A percentile compares a stretch with the other conserved stretches of the same genome.
phyloP scores from a whole-genome alignment of 192 early-diverging fungal genomes.

The Dissophora globulifera region DNA sequence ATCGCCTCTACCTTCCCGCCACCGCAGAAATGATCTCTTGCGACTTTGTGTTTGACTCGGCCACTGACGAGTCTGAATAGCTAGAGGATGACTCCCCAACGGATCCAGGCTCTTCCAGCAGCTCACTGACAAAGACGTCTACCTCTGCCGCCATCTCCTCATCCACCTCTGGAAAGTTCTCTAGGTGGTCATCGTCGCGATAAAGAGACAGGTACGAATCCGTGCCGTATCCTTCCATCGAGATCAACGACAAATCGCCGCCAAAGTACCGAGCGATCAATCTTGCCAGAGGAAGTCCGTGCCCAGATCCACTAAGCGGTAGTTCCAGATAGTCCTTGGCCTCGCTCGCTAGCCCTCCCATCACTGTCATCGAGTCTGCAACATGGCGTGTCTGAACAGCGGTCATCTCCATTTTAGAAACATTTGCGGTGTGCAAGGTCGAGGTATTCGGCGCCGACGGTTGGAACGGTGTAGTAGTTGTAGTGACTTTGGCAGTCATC shows the following conservation, averaged over 20 bases:
- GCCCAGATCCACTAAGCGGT: conserved; percentile 36
- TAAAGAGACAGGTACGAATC: conserved; percentile 65
- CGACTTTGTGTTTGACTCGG: too few relatives aligned
- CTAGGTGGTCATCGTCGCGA: conserved; percentile 51
- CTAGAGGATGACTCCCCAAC: background rate
- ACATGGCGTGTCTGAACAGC: background rate
- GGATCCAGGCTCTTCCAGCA: conserved; percentile 24
- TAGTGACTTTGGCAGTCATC: conserved; percentile 5
- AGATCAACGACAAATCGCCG: conserved; percentile 71
- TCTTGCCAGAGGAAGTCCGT: conserved; percentile 63
- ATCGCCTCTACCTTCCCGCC: too few relatives aligned
- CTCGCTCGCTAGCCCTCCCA: conserved; percentile 41
- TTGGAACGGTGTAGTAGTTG: conserved; percentile 28
- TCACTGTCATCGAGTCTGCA: conserved; percentile 42
- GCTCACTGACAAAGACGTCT: conserved; percentile 45
- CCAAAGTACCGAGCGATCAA: conserved; percentile 74
- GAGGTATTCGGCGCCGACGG: conserved; percentile 15
- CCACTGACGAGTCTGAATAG: background rate
- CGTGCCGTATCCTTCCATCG: conserved; percentile 75
- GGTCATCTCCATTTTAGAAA: background rate
- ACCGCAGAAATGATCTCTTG: too few relatives aligned
- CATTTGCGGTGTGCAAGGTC: conserved; percentile 6
- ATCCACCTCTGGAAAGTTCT: conserved; percentile 53
- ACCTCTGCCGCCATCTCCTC: conserved; percentile 43
- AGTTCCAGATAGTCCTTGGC: conserved; percentile 49